These are phyloP conservation scores for Mycena venus DNA, from an alignment of 768 basidiomycete species.

Conservation along the genomic window DNA sequence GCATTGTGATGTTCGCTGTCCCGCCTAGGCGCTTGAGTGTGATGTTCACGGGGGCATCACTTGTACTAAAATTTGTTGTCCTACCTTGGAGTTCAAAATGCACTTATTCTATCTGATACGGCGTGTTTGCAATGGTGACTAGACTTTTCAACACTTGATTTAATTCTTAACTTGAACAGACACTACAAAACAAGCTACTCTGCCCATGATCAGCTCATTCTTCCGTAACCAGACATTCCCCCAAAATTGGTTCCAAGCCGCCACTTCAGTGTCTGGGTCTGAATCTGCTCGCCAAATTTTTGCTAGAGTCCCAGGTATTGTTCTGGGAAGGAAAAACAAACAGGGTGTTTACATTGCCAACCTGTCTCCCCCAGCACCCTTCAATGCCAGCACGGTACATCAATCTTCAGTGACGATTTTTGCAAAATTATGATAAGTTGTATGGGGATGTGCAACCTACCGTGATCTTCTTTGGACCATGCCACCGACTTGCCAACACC, in stretches of 20 bases:
- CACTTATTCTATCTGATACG: background rate
- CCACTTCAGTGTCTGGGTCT: background rate
- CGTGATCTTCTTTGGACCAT: constrained; percentile 8
- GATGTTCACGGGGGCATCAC: background rate
- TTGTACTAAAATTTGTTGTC: background rate
- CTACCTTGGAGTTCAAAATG: background rate
- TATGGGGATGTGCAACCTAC: constrained; percentile 18
- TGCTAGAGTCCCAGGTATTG: background rate
- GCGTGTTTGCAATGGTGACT: constrained; percentile 25
- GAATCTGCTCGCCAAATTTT: background rate
- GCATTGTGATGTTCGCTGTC: constrained; percentile 9
- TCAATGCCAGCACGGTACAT: constrained; percentile 9
- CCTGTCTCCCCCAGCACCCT: constrained; percentile 13
- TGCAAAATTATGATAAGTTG: background rate
- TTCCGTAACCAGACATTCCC: constrained; percentile 28
- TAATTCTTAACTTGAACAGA: constrained; percentile 6
- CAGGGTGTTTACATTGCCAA: constrained; percentile 21
- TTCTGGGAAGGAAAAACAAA: constrained; percentile 18
- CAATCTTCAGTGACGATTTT: background rate
- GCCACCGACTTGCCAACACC: constrained; percentile 15
- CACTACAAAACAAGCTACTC: constrained; percentile 21
- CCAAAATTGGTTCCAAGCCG: constrained; percentile 17
- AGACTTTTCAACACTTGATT: background rate
- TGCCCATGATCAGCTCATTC: constrained; percentile 20
- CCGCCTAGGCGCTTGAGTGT: constrained; percentile 5